Evolutionary conservation across 352 stramenopile species (phyloP), one percentile per base, ranked within the genome.

Genomic region (Pythium vanterpoolii): DNA sequence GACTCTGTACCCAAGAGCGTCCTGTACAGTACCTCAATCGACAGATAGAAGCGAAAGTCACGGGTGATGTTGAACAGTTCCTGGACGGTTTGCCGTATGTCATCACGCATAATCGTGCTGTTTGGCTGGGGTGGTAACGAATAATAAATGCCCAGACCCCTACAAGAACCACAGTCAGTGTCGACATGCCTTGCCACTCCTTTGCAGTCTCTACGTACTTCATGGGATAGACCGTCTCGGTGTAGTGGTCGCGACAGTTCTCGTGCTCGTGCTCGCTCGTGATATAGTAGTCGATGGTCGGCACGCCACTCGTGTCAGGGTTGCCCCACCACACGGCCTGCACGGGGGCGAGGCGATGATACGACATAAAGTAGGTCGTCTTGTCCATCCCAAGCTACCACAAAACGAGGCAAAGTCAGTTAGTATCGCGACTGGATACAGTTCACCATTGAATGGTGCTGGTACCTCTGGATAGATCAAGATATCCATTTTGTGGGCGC

Each of bases 251-350:
- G 3, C 60, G 65, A 42, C 63, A 64, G 55, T 51, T 77, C 8
- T 56, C 59, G 54, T 87, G 69, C 48, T 92, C 84, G 45, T 89
- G 61, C 49, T 90, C 79, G 39, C 76, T 90, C 16, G 80, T 72
- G 24, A 93, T 64, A 21, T 73, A 85, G 36, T 86, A 90, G 40
- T 91, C 80, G 56, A 93, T 82, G 5, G 73, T 70, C 23, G 74
- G 77, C 0, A 90, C 72, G 9, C 84, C 79, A 0, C 79, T 81
- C 0, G 84, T 93, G 55, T 92, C 84, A 13, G 84, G 68, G 48
- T 89, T 87, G 5, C 78, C 82, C 75, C 79, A 91, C 82, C 82
- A 93, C 50, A 66, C 77, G 3, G 82, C 82, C 69, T 93, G 84
- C 7, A 90, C 53, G 10, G 73, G 72, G 16, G 84, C 84, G 24